Percentiles rank a stretch among this genome's conserved stretches.
These are phyloP conservation scores for Rachicladosporium sp. DNA, from an alignment of 2,329 filamentous ascomycete genomes.

Conservation along the genomic window DNA sequence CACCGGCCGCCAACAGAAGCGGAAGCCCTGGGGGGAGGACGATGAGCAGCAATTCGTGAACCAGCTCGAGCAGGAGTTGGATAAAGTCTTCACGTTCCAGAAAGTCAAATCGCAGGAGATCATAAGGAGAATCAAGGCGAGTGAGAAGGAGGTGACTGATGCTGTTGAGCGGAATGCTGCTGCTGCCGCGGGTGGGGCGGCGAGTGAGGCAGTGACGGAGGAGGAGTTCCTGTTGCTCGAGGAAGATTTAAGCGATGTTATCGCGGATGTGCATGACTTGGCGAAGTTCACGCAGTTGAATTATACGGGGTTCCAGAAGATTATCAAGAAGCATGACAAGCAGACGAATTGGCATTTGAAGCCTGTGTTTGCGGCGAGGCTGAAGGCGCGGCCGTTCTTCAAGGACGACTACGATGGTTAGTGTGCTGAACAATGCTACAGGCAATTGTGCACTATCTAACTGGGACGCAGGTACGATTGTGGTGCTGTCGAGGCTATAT, in stretches of 20 bases:
- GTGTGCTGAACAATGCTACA: too few relatives aligned
- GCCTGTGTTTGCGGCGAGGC: conserved; percentile 85
- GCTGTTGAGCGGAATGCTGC: conserved; percentile 58
- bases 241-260: conserved; percentile 92
- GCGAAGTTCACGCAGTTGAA: conserved; percentile 98
- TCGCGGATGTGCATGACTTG: conserved; percentile 93
- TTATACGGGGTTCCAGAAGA: conserved; percentile 98
- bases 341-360: conserved; percentile 84
- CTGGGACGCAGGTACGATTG: conserved; percentile 31
- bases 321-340: conserved; percentile 99
- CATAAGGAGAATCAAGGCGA: conserved; percentile 72
- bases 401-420: conserved; percentile 90
- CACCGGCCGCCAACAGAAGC: conserved; percentile 14
- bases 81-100: conserved; percentile 96
- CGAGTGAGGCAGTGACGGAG: conserved; percentile 50
- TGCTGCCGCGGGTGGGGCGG: conserved; percentile 20
- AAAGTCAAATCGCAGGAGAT: conserved; percentile 96
- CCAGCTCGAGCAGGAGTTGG: conserved; percentile 78
- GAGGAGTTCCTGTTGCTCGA: conserved; percentile 91
- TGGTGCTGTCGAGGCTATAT: conserved; percentile 89
- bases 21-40: conserved; percentile 72
- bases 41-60: conserved; percentile 82
- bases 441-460: too few relatives aligned
- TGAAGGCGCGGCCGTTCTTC: conserved; percentile 96
- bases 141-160: conserved; percentile 79